Percentiles rank a stretch among this genome's conserved stretches.
Conservation (phyloP, 1,284 basidiomycete species). For the Marasmius tenuissimus region DNA sequence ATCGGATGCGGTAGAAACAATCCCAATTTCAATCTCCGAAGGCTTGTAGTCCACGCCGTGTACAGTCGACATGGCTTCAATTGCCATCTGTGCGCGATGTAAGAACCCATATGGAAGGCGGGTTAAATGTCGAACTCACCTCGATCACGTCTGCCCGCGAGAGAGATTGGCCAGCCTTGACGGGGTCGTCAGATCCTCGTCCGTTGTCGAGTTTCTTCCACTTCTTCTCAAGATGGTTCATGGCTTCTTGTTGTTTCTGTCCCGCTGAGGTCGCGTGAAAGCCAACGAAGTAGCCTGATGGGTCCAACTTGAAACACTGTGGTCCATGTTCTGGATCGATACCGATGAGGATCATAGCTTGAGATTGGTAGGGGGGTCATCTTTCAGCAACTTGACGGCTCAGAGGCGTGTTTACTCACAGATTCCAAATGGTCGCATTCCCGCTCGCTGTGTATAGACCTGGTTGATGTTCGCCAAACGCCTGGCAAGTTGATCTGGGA, state of each 20-base stretch:
- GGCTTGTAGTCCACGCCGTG: constrained; percentile 95
- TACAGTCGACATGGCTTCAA: constrained; percentile 91
- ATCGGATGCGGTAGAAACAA: constrained; percentile 73
- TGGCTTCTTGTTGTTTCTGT: constrained; percentile 98
- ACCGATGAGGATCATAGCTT: constrained; percentile 97
- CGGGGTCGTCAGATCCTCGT: constrained; percentile 71
- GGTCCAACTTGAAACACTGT: constrained; percentile 97
- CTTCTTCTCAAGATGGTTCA: constrained; percentile 98
- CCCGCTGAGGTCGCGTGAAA: constrained; percentile 97
- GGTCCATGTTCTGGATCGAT: constrained; percentile 89
- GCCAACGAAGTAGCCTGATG: constrained; percentile 97
- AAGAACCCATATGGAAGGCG: not conserved
- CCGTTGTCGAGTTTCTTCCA: constrained; percentile 93
- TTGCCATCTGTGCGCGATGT: constrained; percentile 69
- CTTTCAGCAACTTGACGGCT: not conserved
- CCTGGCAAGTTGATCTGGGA: constrained; percentile 91
- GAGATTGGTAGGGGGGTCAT: constrained; percentile 5
- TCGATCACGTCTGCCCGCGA: constrained; percentile 77
- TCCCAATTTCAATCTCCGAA: constrained; percentile 85
- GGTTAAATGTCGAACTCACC: constrained; percentile 54
- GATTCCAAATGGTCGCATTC: constrained; percentile 96
- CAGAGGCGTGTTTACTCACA: constrained; percentile 50
- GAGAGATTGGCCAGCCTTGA: constrained; percentile 66
- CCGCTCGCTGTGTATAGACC: constrained; percentile 97
- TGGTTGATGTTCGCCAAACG: constrained; percentile 98